phyloP scores from a whole-genome alignment of 1,139 yeast genomes.

The Pichia cactophila region DNA sequence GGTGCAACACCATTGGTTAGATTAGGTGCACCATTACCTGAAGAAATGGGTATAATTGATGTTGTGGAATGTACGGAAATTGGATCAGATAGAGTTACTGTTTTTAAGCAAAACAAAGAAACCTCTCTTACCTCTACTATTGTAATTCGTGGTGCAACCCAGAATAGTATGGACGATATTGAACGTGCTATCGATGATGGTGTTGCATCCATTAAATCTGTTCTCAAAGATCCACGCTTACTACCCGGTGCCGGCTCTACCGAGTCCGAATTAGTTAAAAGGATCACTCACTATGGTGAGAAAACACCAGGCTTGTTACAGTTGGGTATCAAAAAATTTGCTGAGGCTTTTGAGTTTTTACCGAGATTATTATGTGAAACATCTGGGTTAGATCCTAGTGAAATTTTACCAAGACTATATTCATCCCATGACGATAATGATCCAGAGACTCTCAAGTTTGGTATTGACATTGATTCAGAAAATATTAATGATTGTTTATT shows the following conservation, averaged over 20 bases:
- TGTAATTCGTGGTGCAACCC: constrained; percentile 95
- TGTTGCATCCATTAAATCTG: constrained; percentile 84
- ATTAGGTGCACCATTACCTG: constrained; percentile 93
- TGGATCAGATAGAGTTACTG: constrained; percentile 96
- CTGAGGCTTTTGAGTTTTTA: constrained; percentile 87
- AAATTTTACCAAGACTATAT: constrained; percentile 76
- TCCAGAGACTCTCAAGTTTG: constrained; percentile 32
- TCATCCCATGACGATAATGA: constrained; percentile 55
- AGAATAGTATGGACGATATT: constrained; percentile 83
- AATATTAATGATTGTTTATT: constrained; percentile 53
- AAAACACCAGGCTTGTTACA: constrained; percentile 89
- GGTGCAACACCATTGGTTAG: constrained; percentile 96
- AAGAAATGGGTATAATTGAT: constrained; percentile 86
- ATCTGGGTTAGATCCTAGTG: constrained; percentile 86
- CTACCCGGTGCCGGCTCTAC: constrained; percentile 96
- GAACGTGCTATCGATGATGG: constrained; percentile 98
- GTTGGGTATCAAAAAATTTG: constrained; percentile 89
- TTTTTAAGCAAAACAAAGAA: constrained; percentile 70
- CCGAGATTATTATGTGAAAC: constrained; percentile 94
- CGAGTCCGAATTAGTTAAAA: constrained; percentile 82
- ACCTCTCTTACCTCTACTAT: constrained; percentile 82
- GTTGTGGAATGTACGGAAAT: constrained; percentile 86
- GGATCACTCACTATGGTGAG: constrained; percentile 80
- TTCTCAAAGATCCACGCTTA: constrained; percentile 69
- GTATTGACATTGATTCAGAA: constrained; percentile 69